phyloP scores from a whole-genome alignment of 371 early-diverging fungal species.

The Saksenaea oblongispora region DNA sequence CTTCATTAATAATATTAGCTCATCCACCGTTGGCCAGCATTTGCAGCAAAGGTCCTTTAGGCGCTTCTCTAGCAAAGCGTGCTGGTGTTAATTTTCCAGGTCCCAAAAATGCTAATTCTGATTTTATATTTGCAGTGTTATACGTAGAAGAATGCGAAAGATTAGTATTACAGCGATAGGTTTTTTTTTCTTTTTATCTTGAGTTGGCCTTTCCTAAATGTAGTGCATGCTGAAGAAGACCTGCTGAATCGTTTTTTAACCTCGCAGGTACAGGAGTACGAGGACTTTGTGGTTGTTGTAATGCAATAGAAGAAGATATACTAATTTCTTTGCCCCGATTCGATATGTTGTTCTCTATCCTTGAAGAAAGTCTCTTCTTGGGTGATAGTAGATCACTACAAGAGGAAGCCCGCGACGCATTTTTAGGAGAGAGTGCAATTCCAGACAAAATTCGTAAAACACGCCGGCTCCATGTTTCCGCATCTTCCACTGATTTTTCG shows the following conservation, averaged over 20 bases:
- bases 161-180: not conserved
- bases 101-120: too few relatives aligned
- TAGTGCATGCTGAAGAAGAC: not conserved
- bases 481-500: conserved; percentile 2
- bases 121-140: too few relatives aligned
- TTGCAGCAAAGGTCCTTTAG: too few relatives aligned
- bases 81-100: too few relatives aligned
- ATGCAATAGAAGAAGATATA: not conserved
- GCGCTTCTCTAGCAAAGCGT: too few relatives aligned
- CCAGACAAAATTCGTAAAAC: not conserved
- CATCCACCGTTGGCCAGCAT: too few relatives aligned
- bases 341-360: not conserved
- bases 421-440: not conserved
- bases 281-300: not conserved
- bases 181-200: not conserved
- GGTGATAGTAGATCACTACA: not conserved
- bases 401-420: not conserved
- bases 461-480: conserved; percentile 1
- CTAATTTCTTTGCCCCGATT: not conserved
- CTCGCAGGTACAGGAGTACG: not conserved
- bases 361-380: not conserved
- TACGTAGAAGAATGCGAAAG: not conserved
- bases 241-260: not conserved
- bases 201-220: not conserved
- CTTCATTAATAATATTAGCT: too few relatives aligned